phyloP scores from a whole-genome alignment of 805 yeast genomes.

The Cyberlindnera americana region DNA sequence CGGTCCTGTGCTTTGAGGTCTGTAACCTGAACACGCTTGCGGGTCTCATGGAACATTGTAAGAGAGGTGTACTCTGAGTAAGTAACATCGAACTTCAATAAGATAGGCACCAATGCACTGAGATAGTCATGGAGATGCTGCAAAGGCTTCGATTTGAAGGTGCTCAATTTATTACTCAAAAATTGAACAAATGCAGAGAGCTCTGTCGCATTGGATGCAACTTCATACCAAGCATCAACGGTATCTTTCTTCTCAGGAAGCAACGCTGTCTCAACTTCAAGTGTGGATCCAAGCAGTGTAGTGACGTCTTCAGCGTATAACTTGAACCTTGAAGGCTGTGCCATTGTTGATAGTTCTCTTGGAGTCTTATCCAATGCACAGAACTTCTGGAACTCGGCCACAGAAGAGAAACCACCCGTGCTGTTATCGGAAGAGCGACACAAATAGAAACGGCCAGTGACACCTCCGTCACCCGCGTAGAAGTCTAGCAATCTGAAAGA shows the following conservation, averaged over 20 bases:
- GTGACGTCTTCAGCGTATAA: constrained; percentile 26
- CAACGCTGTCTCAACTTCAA: neutral
- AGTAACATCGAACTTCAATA: constrained; percentile 20
- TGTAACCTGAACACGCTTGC: constrained; percentile 18
- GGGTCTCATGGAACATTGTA: constrained; percentile 17
- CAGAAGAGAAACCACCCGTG: constrained; percentile 16
- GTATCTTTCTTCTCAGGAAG: neutral
- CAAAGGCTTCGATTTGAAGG: constrained; percentile 5
- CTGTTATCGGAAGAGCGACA: constrained; percentile 22
- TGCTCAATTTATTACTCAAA: constrained; percentile 6
- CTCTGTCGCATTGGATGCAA: constrained; percentile 18
- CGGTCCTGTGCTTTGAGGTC: constrained; percentile 20
- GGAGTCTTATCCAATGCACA: constrained; percentile 6
- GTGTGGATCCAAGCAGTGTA: constrained; percentile 13
- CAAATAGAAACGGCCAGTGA: constrained; percentile 25
- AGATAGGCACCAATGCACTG: constrained; percentile 10
- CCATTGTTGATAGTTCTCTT: constrained; percentile 11
- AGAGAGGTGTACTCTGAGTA: constrained; percentile 13
- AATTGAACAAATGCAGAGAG: constrained; percentile 15
- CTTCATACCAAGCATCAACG: constrained; percentile 29
- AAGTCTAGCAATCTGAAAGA: constrained; percentile 26
- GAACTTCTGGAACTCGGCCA: constrained; percentile 13
- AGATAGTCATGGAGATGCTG: constrained; percentile 15
- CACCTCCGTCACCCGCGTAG: constrained; percentile 28
- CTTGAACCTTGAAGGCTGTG: constrained; percentile 26